Evolutionary conservation across 1,284 basidiomycete species (phyloP), one percentile per base, ranked within the genome.

Genomic region (Blastosporella zonata): DNA sequence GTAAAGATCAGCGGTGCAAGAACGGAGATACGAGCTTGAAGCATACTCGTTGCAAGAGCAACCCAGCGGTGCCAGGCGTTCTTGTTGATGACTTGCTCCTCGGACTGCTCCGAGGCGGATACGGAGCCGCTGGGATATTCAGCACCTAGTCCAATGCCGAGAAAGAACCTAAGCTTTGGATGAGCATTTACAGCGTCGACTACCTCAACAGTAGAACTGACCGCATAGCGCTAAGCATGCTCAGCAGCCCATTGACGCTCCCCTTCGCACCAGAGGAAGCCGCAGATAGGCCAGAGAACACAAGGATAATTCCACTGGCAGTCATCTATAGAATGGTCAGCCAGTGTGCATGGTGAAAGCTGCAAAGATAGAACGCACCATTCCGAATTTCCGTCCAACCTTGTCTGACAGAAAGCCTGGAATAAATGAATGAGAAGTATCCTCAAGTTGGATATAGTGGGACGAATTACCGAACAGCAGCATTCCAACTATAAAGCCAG

Each of bases 71-170:
- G 88, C 62, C 93, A 92, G 3, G 85, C 77, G 43, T 80, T 81
- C 68, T 88, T 92, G 55, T 69, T 74, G 59, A 97, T 84, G 1
- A 77, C 81, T 17, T 76, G 70, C 60, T 91, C 87, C 65, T 96
- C 94, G 0, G 92, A 92, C 63, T 92, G 89, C 64, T 97, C 94
- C 0, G 90, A 88, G 1, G 88, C 88, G 20, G 93, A 90, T 10
- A 97, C 93, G 2, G 87, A 89, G 3, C 93, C 94, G 53, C 87
- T 89, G 6, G 93, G 93, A 58, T 97, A 96, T 64, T 95, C 91
- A 9, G 92, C 92, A 17, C 93, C 93, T 7, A 93, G 73, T 34
- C 90, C 90, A 49, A 92, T 84, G 35, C 90, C 91, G 46, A 91
- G 74, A 8, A 94, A 67, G 72, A 93, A 89, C 21, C 84, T 87